Percentiles rank a stretch among this genome's conserved stretches.
phyloP scores from a whole-genome alignment of 2,329 filamentous ascomycete species.

The Biscogniauxia sp. region DNA sequence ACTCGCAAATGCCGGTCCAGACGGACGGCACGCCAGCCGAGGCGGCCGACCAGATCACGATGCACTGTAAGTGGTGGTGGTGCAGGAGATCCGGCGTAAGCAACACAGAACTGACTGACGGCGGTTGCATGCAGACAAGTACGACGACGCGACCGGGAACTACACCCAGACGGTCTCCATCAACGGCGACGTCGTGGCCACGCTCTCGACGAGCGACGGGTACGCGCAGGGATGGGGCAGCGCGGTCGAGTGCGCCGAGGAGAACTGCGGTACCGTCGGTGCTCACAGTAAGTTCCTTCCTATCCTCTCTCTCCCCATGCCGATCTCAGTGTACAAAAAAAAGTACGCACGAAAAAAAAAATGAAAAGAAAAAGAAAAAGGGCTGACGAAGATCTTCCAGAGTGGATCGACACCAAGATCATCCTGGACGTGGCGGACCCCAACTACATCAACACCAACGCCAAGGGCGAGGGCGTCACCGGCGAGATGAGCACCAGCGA shows the following conservation, averaged over 20 bases:
- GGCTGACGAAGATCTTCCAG: constrained; percentile 9
- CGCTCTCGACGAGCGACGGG: constrained; percentile 18
- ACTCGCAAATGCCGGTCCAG: constrained; percentile 34
- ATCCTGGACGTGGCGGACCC: constrained; percentile 29
- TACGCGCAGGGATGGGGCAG: constrained; percentile 18
- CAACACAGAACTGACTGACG: background rate
- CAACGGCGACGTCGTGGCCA: constrained; percentile 15
- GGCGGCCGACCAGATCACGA: constrained; percentile 36
- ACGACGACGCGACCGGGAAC: constrained; percentile 14
- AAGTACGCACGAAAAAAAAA: too few species aligned
- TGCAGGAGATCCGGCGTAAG: background rate
- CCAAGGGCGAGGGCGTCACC: constrained; percentile 38
- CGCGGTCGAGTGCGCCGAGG: constrained; percentile 35
- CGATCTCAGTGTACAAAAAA: background rate
- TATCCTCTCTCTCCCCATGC: background rate
- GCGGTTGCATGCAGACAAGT: constrained; percentile 11
- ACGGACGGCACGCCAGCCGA: constrained; percentile 26
- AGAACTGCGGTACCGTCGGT: constrained; percentile 39
- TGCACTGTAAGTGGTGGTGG: constrained; percentile 33
- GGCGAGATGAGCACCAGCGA: constrained; percentile 40
- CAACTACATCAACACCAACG: constrained; percentile 38
- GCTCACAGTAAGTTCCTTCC: constrained; percentile 33
- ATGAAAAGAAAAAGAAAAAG: background rate
- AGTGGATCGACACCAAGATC: constrained; percentile 40
- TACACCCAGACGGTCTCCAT: constrained; percentile 19